Evolutionary conservation across 495 filamentous ascomycete species (phyloP).

Genomic region (Neurospora sp.): DNA sequence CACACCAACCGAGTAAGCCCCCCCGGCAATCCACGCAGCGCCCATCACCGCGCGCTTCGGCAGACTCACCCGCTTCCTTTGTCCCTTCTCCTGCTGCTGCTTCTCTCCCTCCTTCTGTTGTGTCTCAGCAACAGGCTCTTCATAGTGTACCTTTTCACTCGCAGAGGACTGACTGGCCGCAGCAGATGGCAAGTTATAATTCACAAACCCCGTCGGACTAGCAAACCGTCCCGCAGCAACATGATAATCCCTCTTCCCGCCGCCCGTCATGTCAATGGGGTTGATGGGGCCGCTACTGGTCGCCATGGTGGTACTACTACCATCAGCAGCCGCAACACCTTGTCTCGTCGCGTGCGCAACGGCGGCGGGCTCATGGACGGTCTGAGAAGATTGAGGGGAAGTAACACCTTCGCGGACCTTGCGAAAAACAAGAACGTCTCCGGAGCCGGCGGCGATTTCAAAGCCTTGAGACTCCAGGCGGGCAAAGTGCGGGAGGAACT

Average conservation of each 20-base stretch:
- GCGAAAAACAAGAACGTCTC: constrained; percentile 63
- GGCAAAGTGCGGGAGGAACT: constrained; percentile 60
- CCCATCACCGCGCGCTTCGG: constrained; percentile 45
- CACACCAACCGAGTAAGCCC: constrained; percentile 61
- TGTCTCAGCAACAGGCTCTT: constrained; percentile 37
- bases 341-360: neutral
- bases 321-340: neutral
- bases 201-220: constrained; percentile 48
- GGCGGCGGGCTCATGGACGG: neutral
- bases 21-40: constrained; percentile 48
- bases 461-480: constrained; percentile 57
- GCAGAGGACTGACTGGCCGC: constrained; percentile 20
- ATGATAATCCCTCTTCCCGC: constrained; percentile 15
- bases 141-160: constrained; percentile 37
- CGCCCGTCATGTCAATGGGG: constrained; percentile 47
- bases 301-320: neutral
- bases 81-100: constrained; percentile 18
- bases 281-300: constrained; percentile 23
- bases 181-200: constrained; percentile 35
- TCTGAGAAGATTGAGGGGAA: neutral
- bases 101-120: neutral
- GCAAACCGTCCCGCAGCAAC: constrained; percentile 40
- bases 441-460: constrained; percentile 60
- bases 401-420: constrained; percentile 34
- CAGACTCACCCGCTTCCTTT: constrained; percentile 24